A percentile compares a stretch with the other conserved stretches of the same genome.
Evolutionary conservation across 768 basidiomycete species (phyloP).

Genomic region (Hypholoma fasciculare): DNA sequence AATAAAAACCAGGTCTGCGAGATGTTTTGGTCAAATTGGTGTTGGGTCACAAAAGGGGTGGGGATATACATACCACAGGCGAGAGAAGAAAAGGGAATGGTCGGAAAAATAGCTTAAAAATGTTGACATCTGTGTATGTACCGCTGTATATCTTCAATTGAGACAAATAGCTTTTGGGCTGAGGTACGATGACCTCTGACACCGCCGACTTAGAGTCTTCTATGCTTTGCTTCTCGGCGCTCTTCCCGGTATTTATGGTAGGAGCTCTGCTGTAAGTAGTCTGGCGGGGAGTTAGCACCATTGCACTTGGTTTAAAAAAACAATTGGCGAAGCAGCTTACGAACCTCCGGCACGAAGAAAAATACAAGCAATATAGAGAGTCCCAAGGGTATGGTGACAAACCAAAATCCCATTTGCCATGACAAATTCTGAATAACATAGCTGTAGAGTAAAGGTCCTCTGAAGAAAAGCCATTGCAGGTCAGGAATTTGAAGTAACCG

Average conservation of each 20-base stretch:
- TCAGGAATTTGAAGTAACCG: background rate
- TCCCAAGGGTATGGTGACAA: constrained; percentile 43
- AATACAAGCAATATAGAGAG: constrained; percentile 36
- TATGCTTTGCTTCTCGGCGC: constrained; percentile 15
- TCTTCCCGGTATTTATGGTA: background rate
- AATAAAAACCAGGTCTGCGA: constrained; percentile 37
- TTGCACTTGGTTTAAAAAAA: background rate
- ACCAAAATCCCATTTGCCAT: constrained; percentile 49
- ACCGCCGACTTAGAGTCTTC: constrained; percentile 16
- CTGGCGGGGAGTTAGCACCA: constrained; percentile 14
- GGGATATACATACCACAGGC: constrained; percentile 35
- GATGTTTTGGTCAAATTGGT: no score
- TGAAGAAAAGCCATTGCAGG: constrained; percentile 6
- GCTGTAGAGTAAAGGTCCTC: constrained; percentile 44
- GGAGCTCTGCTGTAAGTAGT: constrained; percentile 28
- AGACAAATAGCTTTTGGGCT: constrained; percentile 28
- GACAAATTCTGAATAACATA: constrained; percentile 44
- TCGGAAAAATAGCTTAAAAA: constrained; percentile 36
- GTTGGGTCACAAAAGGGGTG: background rate
- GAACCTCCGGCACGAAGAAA: constrained; percentile 44
- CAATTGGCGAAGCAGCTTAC: background rate
- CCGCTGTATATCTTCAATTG: constrained; percentile 38
- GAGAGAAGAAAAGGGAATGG: constrained; percentile 45
- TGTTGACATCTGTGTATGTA: constrained; percentile 31
- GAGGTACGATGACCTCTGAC: constrained; percentile 2